Evolutionary conservation across 306 rosid genomes (phyloP).

Genomic region (Canavalia gladiata): DNA sequence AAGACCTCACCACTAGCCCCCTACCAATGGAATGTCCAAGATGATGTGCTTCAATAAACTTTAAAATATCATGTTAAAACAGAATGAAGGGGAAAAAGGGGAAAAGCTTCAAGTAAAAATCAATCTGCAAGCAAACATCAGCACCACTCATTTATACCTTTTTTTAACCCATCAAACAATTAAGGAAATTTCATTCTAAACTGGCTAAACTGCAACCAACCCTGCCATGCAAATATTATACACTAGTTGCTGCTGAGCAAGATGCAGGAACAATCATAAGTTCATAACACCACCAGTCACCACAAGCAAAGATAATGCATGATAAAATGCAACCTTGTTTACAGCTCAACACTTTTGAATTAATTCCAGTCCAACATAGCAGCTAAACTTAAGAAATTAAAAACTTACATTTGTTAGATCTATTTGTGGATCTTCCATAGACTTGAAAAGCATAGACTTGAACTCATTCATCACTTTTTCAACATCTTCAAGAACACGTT

Average conservation of each 20-base stretch:
- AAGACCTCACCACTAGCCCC: constrained; percentile 4
- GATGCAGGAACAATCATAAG: constrained; percentile 29
- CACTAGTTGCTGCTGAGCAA: constrained; percentile 27
- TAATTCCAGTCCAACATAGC: constrained; percentile 34
- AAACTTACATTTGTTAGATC: constrained; percentile 88
- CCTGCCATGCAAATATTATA: constrained; percentile 7
- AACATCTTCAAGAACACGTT: constrained; percentile 98
- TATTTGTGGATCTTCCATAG: constrained; percentile 96
- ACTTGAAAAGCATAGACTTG: constrained; percentile 90
- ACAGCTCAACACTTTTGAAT: constrained; percentile 38
- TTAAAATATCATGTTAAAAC: constrained; percentile 15
- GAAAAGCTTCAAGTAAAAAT: neutral
- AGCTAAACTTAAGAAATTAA: constrained; percentile 23
- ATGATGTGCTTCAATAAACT: neutral
- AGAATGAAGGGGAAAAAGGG: constrained; percentile 2
- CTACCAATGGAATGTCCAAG: constrained; percentile 22
- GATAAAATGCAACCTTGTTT: constrained; percentile 30
- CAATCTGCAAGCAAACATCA: constrained; percentile 32
- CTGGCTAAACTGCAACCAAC: constrained; percentile 7
- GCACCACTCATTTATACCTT: constrained; percentile 27
- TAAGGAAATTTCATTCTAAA: constrained; percentile 33
- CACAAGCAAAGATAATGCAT: constrained; percentile 38
- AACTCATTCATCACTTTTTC: constrained; percentile 97
- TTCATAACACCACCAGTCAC: constrained; percentile 25
- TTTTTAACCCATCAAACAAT: constrained; percentile 38